Conservation (phyloP, 2,329 filamentous ascomycete genomes). For the Claviceps paspali region DNA sequence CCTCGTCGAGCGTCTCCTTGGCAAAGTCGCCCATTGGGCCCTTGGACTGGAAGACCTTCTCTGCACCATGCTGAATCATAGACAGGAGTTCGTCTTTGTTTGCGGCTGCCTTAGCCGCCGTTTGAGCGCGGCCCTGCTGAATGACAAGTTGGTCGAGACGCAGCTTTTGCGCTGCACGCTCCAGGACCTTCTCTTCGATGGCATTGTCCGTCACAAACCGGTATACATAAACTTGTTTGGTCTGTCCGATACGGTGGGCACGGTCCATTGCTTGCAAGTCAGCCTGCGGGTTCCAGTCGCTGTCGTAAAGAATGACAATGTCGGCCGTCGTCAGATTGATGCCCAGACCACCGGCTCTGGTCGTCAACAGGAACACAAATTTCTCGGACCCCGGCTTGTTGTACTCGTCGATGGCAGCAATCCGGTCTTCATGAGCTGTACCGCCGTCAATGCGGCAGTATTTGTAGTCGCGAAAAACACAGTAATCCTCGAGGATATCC, state of each 20-base stretch:
- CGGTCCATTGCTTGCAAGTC: slow-evolving; percentile 98
- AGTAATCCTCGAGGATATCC: slow-evolving; percentile 96
- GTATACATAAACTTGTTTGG: slow-evolving; percentile 93
- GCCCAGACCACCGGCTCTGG: slow-evolving; percentile 84
- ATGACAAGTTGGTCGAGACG: slow-evolving; percentile 95
- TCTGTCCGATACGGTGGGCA: slow-evolving; percentile 95
- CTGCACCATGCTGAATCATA: slow-evolving; percentile 99
- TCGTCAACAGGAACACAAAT: slow-evolving; percentile 91
- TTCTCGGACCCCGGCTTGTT: slow-evolving; percentile 93
- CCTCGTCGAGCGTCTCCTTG: slow-evolving; percentile 55
- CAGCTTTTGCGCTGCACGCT: slow-evolving; percentile 90
- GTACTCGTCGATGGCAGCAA: slow-evolving; percentile 95
- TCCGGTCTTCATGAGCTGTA: slow-evolving; percentile 94
- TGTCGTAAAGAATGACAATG: slow-evolving; percentile 92
- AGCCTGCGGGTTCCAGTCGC: slow-evolving; percentile 97
- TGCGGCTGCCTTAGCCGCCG: slow-evolving; percentile 75
- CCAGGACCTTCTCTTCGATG: slow-evolving; percentile 95
- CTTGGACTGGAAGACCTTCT: slow-evolving; percentile 73
- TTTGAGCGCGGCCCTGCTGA: slow-evolving; percentile 88
- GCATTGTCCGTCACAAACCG: slow-evolving; percentile 95
- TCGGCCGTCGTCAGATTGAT: slow-evolving; percentile 94
- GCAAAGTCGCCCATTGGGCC: slow-evolving; percentile 47
- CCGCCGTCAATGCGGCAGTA: slow-evolving; percentile 97
- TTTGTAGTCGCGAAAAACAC: slow-evolving; percentile 83
- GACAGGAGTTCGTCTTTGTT: slow-evolving; percentile 92